phyloP scores from a whole-genome alignment of 495 filamentous ascomycete genomes.

The Penicillium argentinense region DNA sequence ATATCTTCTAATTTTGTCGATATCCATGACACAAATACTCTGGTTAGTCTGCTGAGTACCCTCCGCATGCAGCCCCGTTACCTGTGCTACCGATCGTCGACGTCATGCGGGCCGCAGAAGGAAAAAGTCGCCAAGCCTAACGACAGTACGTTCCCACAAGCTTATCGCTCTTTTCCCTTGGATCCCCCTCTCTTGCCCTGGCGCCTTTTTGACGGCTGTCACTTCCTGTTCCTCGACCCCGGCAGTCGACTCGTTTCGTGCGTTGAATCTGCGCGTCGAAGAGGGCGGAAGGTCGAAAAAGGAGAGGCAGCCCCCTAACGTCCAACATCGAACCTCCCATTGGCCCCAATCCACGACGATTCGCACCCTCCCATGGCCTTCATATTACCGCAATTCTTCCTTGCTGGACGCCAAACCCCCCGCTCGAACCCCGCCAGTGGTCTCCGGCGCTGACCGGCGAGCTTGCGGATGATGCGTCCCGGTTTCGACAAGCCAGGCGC shows the following conservation, averaged over 20 bases:
- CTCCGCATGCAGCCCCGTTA: no score
- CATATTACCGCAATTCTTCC: slow-evolving; percentile 2
- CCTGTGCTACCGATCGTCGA: slow-evolving; percentile 15
- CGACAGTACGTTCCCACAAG: neutral
- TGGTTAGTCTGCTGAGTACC: no score
- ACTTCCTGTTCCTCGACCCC: neutral
- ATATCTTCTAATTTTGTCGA: no score
- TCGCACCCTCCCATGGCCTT: slow-evolving; percentile 23
- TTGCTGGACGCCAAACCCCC: slow-evolving; percentile 3
- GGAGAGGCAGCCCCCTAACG: neutral
- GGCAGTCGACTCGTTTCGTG: no score
- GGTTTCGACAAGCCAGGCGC: slow-evolving; percentile 40
- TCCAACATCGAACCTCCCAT: no score
- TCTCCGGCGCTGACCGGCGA: slow-evolving; percentile 9
- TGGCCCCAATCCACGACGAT: no score
- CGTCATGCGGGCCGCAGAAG: slow-evolving; percentile 20
- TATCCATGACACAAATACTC: no score
- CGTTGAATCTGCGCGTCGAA: neutral
- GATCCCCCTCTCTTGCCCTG: slow-evolving; percentile 7
- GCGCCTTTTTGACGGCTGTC: slow-evolving; percentile 2
- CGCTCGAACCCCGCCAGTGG: slow-evolving; percentile 5
- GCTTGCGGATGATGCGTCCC: slow-evolving; percentile 38
- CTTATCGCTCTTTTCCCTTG: slow-evolving; percentile 8
- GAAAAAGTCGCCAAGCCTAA: slow-evolving; percentile 13
- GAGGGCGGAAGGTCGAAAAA: neutral